A percentile compares a stretch with the other conserved stretches of the same genome.
Evolutionary conservation across 148 eudicot genomes (phyloP).

Genomic region (Amaranthus palmeri): DNA sequence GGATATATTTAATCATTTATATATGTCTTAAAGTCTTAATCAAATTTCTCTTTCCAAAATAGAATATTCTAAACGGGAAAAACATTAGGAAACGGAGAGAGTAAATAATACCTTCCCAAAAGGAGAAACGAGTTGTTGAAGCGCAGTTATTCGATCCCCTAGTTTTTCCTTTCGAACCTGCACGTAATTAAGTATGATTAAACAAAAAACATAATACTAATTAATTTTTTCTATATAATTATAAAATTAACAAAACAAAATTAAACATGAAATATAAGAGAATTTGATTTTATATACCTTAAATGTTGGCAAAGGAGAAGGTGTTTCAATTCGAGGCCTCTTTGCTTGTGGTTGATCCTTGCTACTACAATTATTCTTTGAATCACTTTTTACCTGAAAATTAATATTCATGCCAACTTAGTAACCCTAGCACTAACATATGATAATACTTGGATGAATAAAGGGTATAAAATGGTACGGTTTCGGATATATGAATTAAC

Average conservation of each 20-base stretch:
- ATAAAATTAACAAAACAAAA: neutral
- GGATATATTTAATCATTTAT: no score
- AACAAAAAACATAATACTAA: neutral
- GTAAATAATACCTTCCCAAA: constrained; percentile 64
- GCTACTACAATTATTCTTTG: constrained; percentile 33
- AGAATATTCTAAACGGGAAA: no score
- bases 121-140: constrained; percentile 91
- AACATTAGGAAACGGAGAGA: no score
- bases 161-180: constrained; percentile 94
- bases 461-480: neutral
- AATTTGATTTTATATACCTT: constrained; percentile 45
- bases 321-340: constrained; percentile 62
- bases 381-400: constrained; percentile 27
- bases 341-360: constrained; percentile 45
- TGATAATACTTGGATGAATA: neutral
- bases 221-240: neutral
- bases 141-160: constrained; percentile 89
- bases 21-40: no score
- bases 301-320: constrained; percentile 75
- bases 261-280: neutral
- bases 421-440: constrained; percentile 19
- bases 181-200: neutral
- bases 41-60: no score
- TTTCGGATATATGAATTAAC: neutral
- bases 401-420: neutral